Conservation (phyloP, 306 rosid species). For the Prunus campanulata region DNA sequence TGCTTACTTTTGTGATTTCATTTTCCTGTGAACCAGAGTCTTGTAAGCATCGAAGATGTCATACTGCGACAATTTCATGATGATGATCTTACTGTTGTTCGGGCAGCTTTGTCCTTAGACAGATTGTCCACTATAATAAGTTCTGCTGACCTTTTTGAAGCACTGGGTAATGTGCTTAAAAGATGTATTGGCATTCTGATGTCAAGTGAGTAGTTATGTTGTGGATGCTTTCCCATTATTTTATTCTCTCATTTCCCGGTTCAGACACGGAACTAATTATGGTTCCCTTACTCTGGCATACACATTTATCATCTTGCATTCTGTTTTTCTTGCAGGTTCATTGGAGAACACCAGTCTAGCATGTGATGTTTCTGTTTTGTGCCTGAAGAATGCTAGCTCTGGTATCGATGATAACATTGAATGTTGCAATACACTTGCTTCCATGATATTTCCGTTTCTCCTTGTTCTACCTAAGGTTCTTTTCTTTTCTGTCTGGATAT, state of each 20-base stretch:
- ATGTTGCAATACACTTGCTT: slow-evolving; percentile 41
- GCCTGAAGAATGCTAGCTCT: slow-evolving; percentile 55
- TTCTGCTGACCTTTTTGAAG: slow-evolving; percentile 58
- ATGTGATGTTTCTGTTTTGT: slow-evolving; percentile 53
- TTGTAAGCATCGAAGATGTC: slow-evolving; percentile 59
- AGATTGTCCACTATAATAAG: slow-evolving; percentile 50
- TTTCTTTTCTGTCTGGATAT: slow-evolving; percentile 16
- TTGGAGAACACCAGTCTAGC: slow-evolving; percentile 49
- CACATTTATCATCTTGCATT: not conserved
- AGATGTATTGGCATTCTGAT: slow-evolving; percentile 53
- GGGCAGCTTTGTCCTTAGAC: slow-evolving; percentile 60
- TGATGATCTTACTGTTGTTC: slow-evolving; percentile 78
- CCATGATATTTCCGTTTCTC: slow-evolving; percentile 72
- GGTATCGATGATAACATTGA: slow-evolving; percentile 31
- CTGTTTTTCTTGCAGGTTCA: slow-evolving; percentile 45
- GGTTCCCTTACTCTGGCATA: not conserved
- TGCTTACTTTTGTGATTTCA: not conserved
- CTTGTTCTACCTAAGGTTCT: slow-evolving; percentile 73
- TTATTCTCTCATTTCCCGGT: not conserved
- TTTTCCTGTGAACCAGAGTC: slow-evolving; percentile 50
- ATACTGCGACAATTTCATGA: slow-evolving; percentile 72
- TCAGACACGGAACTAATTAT: not conserved
- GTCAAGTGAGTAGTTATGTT: slow-evolving; percentile 43
- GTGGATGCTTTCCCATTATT: not conserved
- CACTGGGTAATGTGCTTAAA: slow-evolving; percentile 52